Percentiles rank a stretch among this genome's conserved stretches.
phyloP scores from a whole-genome alignment of 2,329 filamentous ascomycete species.

The Botrytis byssoidea region DNA sequence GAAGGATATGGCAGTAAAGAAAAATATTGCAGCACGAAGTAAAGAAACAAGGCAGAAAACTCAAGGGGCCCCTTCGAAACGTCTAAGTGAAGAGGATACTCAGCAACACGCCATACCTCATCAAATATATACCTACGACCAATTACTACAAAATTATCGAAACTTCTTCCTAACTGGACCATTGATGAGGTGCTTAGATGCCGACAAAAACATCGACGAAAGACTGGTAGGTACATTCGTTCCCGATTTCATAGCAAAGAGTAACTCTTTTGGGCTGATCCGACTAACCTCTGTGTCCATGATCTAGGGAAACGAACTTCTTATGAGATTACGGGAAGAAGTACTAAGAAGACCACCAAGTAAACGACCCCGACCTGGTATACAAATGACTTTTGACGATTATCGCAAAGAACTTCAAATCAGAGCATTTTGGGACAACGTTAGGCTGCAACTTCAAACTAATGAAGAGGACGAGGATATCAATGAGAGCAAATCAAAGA shows the following conservation, averaged over 20 bases:
- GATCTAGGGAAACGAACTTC: slow-evolving; percentile 16
- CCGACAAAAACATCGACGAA: slow-evolving; percentile 19
- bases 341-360: slow-evolving; percentile 10
- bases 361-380: background rate
- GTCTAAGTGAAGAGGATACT: background rate
- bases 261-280: no score
- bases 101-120: background rate
- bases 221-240: background rate
- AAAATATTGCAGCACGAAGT: background rate
- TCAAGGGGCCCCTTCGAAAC: no score
- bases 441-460: slow-evolving; percentile 25
- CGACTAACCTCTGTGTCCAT: background rate
- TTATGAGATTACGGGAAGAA: slow-evolving; percentile 24
- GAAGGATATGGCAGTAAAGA: background rate
- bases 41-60: background rate
- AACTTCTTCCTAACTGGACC: slow-evolving; percentile 25
- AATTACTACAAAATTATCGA: slow-evolving; percentile 25
- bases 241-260: background rate
- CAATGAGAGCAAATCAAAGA: background rate
- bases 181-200: slow-evolving; percentile 28
- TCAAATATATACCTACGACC: slow-evolving; percentile 14
- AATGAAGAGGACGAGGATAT: slow-evolving; percentile 6
- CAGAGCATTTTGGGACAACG: slow-evolving; percentile 30
- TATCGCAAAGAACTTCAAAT: slow-evolving; percentile 23
- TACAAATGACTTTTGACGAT: background rate